Evolutionary conservation across 2,329 filamentous ascomycete species (phyloP).

Genomic region (Zasmidium cellare): DNA sequence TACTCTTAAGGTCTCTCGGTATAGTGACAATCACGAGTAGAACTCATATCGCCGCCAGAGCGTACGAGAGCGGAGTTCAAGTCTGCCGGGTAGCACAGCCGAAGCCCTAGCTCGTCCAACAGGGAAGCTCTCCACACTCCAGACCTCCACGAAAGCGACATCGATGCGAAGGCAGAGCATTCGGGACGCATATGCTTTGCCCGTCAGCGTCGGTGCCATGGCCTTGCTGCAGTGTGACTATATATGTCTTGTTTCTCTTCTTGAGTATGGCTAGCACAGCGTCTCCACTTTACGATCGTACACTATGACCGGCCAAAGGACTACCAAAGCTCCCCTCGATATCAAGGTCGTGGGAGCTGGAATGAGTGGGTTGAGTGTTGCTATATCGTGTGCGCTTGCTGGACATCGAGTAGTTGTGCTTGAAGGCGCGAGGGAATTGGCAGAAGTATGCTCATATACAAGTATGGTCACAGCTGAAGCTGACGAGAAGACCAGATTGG

Average conservation of each 20-base stretch:
- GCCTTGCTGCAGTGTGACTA: neutral
- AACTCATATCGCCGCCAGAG: neutral
- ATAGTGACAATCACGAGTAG: no score
- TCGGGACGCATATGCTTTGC: neutral
- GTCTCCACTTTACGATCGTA: neutral
- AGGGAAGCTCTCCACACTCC: constrained; percentile 1
- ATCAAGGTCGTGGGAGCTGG: constrained; percentile 38
- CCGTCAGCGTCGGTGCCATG: neutral
- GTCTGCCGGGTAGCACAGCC: neutral
- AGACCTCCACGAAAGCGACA: neutral
- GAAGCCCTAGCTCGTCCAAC: neutral
- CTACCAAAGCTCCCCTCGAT: constrained; percentile 22
- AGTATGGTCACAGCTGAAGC: neutral
- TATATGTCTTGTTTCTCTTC: neutral
- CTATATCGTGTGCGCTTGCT: constrained; percentile 33
- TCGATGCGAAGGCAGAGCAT: neutral
- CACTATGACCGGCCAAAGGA: constrained; percentile 17
- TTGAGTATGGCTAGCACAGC: neutral
- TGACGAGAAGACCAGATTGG: constrained; percentile 42
- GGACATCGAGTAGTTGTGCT: constrained; percentile 35
- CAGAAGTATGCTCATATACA: constrained; percentile 36
- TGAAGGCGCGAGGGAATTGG: constrained; percentile 40
- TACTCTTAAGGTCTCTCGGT: no score
- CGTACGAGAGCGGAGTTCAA: constrained; percentile 1
- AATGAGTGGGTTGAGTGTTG: constrained; percentile 34